phyloP scores from a whole-genome alignment of 495 filamentous ascomycete species.

The Cercophora scortea region DNA sequence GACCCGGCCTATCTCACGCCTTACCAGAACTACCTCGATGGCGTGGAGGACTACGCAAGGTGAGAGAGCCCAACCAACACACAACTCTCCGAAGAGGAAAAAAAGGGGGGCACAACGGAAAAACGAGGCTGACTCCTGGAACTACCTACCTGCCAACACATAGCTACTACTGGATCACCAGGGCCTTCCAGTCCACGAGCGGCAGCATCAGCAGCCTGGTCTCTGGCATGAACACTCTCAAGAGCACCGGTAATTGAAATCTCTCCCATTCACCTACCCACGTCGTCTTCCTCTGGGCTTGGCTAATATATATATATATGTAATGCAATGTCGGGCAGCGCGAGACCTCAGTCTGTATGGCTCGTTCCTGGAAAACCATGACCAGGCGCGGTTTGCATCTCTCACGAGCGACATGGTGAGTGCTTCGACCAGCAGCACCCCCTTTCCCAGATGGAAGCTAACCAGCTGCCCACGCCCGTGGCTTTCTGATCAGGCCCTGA shows the following conservation, averaged over 20 bases:
- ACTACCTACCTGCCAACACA: not conserved
- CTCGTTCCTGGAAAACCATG: slow-evolving; percentile 76
- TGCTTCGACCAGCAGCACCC: no score
- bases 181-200: slow-evolving; percentile 52
- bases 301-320: no score
- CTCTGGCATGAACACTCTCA: slow-evolving; percentile 50
- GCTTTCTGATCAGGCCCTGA: slow-evolving; percentile 6
- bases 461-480: no score
- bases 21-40: slow-evolving; percentile 57
- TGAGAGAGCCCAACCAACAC: slow-evolving; percentile 22
- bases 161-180: slow-evolving; percentile 53
- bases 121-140: not conserved
- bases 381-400: slow-evolving; percentile 59
- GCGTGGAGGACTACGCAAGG: slow-evolving; percentile 64
- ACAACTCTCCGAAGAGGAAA: no score
- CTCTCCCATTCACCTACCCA: no score
- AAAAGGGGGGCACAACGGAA: no score
- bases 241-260: slow-evolving; percentile 13
- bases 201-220: slow-evolving; percentile 54
- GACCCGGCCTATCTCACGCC: slow-evolving; percentile 52
- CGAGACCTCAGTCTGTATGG: slow-evolving; percentile 58
- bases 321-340: slow-evolving; percentile 27
- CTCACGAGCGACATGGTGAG: slow-evolving; percentile 40
- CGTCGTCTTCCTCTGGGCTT: not conserved
- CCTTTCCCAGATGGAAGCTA: no score